These are phyloP conservation scores for Trichoderma gracile DNA, from an alignment of 2,329 filamentous ascomycete genomes.

Conservation along the genomic window DNA sequence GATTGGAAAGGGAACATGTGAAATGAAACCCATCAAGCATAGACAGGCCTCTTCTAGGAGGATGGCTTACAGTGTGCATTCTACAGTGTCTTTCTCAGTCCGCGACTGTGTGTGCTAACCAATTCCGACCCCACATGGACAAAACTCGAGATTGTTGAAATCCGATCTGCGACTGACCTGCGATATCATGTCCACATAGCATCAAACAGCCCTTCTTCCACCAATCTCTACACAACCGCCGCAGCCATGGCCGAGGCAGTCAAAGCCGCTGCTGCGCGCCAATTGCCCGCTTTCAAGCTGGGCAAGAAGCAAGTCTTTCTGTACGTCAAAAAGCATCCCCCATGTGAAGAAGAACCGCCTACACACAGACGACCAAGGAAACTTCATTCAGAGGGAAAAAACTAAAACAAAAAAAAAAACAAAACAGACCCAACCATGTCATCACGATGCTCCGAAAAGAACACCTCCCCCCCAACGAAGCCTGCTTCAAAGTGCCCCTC, in stretches of 20 bases:
- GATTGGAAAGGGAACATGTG: too few relatives aligned
- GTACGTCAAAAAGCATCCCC: constrained; percentile 40
- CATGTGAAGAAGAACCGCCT: too few relatives aligned
- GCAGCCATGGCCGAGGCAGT: constrained; percentile 45
- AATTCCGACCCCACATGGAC: constrained; percentile 18
- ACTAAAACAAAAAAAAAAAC: too few relatives aligned
- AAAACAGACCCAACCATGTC: constrained; percentile 72
- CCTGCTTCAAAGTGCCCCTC: constrained; percentile 87
- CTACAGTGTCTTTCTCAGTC: background rate
- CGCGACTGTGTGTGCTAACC: background rate
- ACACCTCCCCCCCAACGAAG: constrained; percentile 73
- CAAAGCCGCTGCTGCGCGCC: constrained; percentile 41
- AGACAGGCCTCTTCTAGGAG: too few relatives aligned
- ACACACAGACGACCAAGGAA: too few relatives aligned
- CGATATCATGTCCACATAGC: background rate
- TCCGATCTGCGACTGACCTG: background rate
- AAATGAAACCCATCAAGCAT: too few relatives aligned
- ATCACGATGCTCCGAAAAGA: constrained; percentile 75
- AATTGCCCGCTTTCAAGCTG: constrained; percentile 48
- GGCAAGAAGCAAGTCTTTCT: constrained; percentile 58
- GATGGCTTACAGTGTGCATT: too few relatives aligned
- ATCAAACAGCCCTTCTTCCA: background rate
- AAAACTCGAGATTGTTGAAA: constrained; percentile 14
- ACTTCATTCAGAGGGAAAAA: too few relatives aligned
- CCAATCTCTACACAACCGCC: background rate